These are phyloP conservation scores for Digitaria exilis DNA, from an alignment of 202 grass and related monocot species.

Conservation along the genomic window DNA sequence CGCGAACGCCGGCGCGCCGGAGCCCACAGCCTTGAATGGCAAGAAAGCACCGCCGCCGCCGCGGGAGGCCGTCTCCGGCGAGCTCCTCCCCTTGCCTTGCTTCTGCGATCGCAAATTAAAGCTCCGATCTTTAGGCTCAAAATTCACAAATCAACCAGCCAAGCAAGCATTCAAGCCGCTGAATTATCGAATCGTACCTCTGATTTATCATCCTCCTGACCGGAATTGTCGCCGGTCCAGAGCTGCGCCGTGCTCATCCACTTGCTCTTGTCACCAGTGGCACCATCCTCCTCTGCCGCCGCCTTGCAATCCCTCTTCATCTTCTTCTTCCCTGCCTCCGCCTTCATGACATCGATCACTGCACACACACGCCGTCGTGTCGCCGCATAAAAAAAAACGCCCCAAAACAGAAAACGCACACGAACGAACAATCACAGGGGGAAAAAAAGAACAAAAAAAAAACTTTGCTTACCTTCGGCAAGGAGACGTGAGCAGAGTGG, in stretches of 20 bases:
- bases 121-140: conserved; percentile 22
- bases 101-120: conserved; percentile 37
- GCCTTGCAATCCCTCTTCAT: conserved; percentile 10
- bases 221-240: conserved; percentile 56
- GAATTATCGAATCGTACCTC: conserved; percentile 28
- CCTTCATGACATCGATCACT: conserved; percentile 80
- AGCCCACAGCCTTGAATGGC: conserved; percentile 41
- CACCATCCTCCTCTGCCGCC: conserved; percentile 30
- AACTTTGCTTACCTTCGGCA: conserved; percentile 47
- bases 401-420: neutral
- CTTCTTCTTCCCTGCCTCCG: conserved; percentile 45
- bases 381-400: conserved; percentile 17
- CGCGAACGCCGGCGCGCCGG: conserved; percentile 47
- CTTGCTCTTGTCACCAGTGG: conserved; percentile 64
- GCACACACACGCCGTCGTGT: conserved; percentile 8
- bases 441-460: no score
- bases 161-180: neutral
- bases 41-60: conserved; percentile 14
- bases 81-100: conserved; percentile 11
- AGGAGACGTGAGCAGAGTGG: conserved; percentile 67
- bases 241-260: conserved; percentile 87
- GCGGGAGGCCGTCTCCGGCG: neutral
- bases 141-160: neutral
- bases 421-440: no score
- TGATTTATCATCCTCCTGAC: neutral